phyloP scores from a whole-genome alignment of 2,329 filamentous ascomycete species.

The Colletotrichum aenigma region DNA sequence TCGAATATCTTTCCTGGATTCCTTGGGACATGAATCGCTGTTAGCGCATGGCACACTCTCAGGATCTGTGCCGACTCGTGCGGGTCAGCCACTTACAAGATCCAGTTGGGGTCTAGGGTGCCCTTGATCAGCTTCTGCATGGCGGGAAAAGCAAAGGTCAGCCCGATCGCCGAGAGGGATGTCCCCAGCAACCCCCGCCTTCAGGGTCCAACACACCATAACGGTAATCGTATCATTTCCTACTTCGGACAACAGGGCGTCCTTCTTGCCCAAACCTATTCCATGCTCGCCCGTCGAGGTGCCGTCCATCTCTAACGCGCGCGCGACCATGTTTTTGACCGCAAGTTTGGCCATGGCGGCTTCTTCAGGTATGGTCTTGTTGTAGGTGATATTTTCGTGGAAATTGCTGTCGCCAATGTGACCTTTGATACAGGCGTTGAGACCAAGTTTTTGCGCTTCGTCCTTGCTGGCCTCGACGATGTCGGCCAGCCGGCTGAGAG shows the following conservation, averaged over 20 bases:
- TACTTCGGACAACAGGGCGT: slow-evolving; percentile 77
- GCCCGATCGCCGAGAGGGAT: not conserved
- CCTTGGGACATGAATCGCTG: not conserved
- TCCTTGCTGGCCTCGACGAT: slow-evolving; percentile 85
- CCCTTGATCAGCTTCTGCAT: not conserved
- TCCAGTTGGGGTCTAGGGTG: not conserved
- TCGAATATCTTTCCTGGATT: slow-evolving; percentile 19
- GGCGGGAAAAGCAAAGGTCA: not conserved
- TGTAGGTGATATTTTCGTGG: slow-evolving; percentile 89
- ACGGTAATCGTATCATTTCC: slow-evolving; percentile 79
- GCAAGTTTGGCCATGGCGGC: slow-evolving; percentile 76
- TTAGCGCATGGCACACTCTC: not conserved
- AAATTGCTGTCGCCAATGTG: slow-evolving; percentile 95
- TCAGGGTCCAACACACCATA: slow-evolving; percentile 60
- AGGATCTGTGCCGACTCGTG: not conserved
- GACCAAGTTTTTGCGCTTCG: slow-evolving; percentile 81
- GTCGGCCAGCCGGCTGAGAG: slow-evolving; percentile 74
- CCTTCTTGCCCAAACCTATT: slow-evolving; percentile 85
- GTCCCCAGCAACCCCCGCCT: not conserved
- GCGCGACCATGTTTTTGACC: slow-evolving; percentile 88
- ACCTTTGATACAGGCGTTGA: slow-evolving; percentile 86
- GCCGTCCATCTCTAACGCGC: slow-evolving; percentile 92
- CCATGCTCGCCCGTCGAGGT: slow-evolving; percentile 90
- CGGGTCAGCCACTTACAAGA: not conserved
- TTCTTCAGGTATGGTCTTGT: slow-evolving; percentile 70